A percentile compares a stretch with the other conserved stretches of the same genome.
phyloP scores from a whole-genome alignment of 2,329 filamentous ascomycete genomes.

The Ophiostoma himal-ulmi region DNA sequence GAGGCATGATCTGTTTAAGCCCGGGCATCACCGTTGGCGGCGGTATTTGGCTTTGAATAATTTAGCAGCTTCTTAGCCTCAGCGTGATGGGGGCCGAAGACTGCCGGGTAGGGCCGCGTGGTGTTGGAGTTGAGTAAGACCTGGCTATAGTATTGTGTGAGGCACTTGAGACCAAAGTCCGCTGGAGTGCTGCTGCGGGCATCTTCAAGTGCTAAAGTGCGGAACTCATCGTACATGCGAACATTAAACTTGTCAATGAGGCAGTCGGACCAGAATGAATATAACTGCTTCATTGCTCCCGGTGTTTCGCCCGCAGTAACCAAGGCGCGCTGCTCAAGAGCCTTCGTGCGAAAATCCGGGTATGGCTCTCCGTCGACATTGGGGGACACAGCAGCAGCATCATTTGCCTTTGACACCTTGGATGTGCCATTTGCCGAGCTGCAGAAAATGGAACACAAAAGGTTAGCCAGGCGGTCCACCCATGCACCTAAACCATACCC shows the following conservation, averaged over 20 bases:
- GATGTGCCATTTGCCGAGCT: conserved; percentile 1
- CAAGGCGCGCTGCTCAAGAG: conserved; percentile 36
- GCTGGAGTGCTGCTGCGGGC: conserved; percentile 41
- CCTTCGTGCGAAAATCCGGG: conserved; percentile 36
- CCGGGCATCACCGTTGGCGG: background rate
- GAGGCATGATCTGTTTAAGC: background rate
- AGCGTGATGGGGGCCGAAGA: conserved; percentile 30
- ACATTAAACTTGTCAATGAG: conserved; percentile 68
- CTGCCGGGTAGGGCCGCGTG: conserved; percentile 29
- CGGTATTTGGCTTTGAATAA: conserved; percentile 6
- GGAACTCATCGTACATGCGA: conserved; percentile 71
- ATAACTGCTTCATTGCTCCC: conserved; percentile 59
- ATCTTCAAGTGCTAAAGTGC: conserved; percentile 60
- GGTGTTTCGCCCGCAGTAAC: conserved; percentile 38
- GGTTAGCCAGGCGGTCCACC: background rate
- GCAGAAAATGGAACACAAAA: background rate
- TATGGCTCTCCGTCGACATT: conserved; percentile 27
- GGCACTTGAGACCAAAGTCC: conserved; percentile 52
- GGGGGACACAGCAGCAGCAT: background rate
- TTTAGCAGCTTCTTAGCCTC: conserved; percentile 28
- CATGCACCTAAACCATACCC: background rate
- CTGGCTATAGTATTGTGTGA: conserved; percentile 58
- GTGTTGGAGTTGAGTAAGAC: conserved; percentile 28
- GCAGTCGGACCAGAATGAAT: conserved; percentile 70
- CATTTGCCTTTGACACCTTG: conserved; percentile 2